Conservation (phyloP, 1,284 basidiomycete species). For the Naganishia sp. region DNA sequence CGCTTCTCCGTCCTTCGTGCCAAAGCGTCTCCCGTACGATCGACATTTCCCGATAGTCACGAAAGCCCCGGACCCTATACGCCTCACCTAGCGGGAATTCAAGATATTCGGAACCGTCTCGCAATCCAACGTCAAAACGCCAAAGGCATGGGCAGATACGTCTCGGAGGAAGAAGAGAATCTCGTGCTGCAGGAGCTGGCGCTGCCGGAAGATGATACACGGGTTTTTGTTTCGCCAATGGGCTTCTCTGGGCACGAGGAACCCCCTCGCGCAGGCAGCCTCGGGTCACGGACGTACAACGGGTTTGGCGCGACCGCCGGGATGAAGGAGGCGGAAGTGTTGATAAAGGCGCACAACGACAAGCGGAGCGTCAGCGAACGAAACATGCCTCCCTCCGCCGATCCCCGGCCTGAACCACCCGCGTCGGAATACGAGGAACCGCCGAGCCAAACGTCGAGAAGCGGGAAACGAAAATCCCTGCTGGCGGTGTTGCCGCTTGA, state of each 20-base stretch:
- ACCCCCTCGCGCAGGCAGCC: neutral
- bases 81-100: neutral
- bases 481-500: constrained; percentile 20
- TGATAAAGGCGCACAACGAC: constrained; percentile 10
- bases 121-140: constrained; percentile 19
- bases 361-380: neutral
- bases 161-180: constrained; percentile 29
- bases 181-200: constrained; percentile 24
- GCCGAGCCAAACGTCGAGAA: neutral
- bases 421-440: neutral
- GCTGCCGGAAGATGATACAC: constrained; percentile 3
- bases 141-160: constrained; percentile 8
- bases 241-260: neutral
- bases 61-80: neutral
- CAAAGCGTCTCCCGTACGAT: constrained; percentile 9
- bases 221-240: neutral
- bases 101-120: constrained; percentile 25
- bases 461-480: constrained; percentile 24
- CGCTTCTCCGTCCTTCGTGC: constrained; percentile 29
- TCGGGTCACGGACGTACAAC: constrained; percentile 12
- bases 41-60: constrained; percentile 5
- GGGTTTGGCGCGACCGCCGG: constrained; percentile 26
- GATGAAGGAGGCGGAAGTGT: constrained; percentile 28
- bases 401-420: neutral
- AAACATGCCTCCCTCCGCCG: constrained; percentile 1